These are phyloP conservation scores for Yamadazyma atmosphaerica DNA, from an alignment of 1,139 yeast species.

Conservation along the genomic window DNA sequence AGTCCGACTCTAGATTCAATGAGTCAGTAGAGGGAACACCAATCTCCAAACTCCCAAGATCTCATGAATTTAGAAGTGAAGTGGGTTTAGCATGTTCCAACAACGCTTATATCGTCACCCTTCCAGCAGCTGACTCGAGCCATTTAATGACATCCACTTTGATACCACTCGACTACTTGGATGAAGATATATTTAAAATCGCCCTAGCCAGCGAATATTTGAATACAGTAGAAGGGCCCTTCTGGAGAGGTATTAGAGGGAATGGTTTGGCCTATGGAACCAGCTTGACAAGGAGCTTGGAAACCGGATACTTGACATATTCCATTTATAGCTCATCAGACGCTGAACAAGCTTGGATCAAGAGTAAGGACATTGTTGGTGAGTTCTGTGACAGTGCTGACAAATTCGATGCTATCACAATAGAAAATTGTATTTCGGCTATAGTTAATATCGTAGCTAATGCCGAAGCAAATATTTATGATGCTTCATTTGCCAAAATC, in stretches of 20 bases:
- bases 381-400: constrained; percentile 55
- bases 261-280: constrained; percentile 95
- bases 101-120: constrained; percentile 64
- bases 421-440: constrained; percentile 75
- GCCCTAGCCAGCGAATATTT: constrained; percentile 75
- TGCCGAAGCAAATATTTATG: constrained; percentile 55
- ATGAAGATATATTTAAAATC: constrained; percentile 70
- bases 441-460: constrained; percentile 73
- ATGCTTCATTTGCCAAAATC: constrained; percentile 68
- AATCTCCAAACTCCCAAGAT: constrained; percentile 46
- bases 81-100: constrained; percentile 55
- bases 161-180: constrained; percentile 63
- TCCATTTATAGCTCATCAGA: constrained; percentile 84
- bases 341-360: constrained; percentile 66
- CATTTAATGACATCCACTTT: constrained; percentile 62
- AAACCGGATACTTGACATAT: constrained; percentile 67
- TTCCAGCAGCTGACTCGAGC: constrained; percentile 90
- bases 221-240: constrained; percentile 92
- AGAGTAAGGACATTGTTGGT: constrained; percentile 66
- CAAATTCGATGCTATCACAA: constrained; percentile 54
- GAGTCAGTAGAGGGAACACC: constrained; percentile 4
- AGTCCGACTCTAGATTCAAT: constrained; percentile 4
- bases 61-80: constrained; percentile 54
- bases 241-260: constrained; percentile 96
- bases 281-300: constrained; percentile 55